Conservation (phyloP, 2,329 filamentous ascomycete species). For the Beauveria sp. region DNA sequence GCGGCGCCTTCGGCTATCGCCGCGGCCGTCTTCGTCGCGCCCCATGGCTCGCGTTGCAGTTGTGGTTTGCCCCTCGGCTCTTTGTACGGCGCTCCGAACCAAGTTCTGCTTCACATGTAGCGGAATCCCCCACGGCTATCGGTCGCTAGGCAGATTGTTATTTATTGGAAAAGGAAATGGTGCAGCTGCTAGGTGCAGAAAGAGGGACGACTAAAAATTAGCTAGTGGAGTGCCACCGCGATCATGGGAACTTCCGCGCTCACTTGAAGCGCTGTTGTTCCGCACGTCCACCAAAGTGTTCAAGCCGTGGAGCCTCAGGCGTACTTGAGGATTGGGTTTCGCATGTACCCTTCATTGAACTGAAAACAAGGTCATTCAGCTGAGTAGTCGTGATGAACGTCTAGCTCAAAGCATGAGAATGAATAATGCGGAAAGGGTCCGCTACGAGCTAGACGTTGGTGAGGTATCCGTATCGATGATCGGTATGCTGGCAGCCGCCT, state of each 20-base stretch:
- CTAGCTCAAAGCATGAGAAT: too few relatives aligned
- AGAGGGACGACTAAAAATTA: not conserved
- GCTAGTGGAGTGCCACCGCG: not conserved
- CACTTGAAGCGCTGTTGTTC: not conserved
- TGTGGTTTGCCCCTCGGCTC: not conserved
- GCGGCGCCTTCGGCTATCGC: conserved; percentile 2
- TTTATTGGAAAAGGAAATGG: not conserved
- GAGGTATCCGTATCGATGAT: too few relatives aligned
- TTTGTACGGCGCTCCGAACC: not conserved
- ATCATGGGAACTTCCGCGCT: not conserved
- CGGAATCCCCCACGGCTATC: not conserved
- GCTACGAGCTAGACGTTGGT: not conserved
- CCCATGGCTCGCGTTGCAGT: not conserved
- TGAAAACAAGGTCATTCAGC: not conserved
- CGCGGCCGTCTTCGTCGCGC: conserved; percentile 1
- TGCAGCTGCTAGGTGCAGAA: not conserved
- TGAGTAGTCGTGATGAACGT: not conserved
- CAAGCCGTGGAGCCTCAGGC: too few relatives aligned
- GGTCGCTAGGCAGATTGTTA: not conserved
- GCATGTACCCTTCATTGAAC: not conserved
- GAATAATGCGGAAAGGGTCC: not conserved
- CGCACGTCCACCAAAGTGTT: not conserved
- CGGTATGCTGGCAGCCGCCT: too few relatives aligned
- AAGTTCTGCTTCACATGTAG: not conserved
- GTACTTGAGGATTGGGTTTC: not conserved